Conservation (phyloP, 768 basidiomycete species). For the Lactarius sanguifluus region DNA sequence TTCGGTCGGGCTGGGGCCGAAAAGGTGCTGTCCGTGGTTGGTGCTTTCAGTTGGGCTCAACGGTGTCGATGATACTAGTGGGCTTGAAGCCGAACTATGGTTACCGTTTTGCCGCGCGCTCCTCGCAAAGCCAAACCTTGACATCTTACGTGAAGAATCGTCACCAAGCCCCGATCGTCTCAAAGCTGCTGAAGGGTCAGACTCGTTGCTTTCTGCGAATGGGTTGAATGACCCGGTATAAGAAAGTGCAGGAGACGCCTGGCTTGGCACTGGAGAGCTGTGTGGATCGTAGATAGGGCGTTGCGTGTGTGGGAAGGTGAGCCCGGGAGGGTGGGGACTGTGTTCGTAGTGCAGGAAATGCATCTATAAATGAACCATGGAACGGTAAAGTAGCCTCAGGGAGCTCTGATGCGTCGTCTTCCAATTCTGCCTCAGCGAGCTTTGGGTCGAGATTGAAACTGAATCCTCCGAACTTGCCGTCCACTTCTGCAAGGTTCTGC, state of each 20-base stretch:
- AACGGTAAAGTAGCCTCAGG: constrained; percentile 51
- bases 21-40: constrained; percentile 45
- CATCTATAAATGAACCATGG: constrained; percentile 62
- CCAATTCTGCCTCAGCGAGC: constrained; percentile 48
- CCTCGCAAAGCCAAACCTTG: constrained; percentile 74
- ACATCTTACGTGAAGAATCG: constrained; percentile 64
- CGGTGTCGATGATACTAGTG: constrained; percentile 56
- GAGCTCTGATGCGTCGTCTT: constrained; percentile 48
- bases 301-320: constrained; percentile 48
- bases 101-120: constrained; percentile 41
- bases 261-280: constrained; percentile 46
- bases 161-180: constrained; percentile 51
- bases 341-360: constrained; percentile 63
- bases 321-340: constrained; percentile 46
- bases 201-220: constrained; percentile 63
- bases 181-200: constrained; percentile 36
- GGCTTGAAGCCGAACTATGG: constrained; percentile 63
- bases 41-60: constrained; percentile 49
- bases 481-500: constrained; percentile 64
- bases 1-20: constrained; percentile 34
- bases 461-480: constrained; percentile 65
- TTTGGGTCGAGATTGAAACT: constrained; percentile 87
- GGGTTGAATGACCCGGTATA: constrained; percentile 82
- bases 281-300: constrained; percentile 61
- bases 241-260: constrained; percentile 46